These are phyloP conservation scores for Isabelozyma rhagii DNA, from an alignment of 805 yeast species.

Conservation along the genomic window DNA sequence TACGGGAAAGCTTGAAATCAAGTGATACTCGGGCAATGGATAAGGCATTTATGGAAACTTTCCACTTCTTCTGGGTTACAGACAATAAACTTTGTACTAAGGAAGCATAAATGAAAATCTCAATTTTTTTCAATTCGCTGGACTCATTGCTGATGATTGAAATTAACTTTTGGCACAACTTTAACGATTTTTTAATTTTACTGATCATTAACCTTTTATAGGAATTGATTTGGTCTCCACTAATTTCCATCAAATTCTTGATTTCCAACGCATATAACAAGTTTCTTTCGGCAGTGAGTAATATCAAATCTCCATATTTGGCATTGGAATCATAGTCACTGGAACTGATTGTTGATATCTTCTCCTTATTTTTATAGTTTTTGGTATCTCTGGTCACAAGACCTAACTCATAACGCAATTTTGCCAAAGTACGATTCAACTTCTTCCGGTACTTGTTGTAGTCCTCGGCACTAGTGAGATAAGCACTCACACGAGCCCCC, in stretches of 20 bases:
- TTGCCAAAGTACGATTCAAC: slow-evolving; percentile 56
- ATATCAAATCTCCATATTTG: slow-evolving; percentile 54
- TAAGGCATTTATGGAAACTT: slow-evolving; percentile 45
- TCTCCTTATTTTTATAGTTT: slow-evolving; percentile 49
- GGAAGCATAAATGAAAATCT: slow-evolving; percentile 38
- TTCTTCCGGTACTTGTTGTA: slow-evolving; percentile 65
- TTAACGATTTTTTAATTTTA: slow-evolving; percentile 64
- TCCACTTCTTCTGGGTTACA: slow-evolving; percentile 56
- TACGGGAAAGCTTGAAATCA: slow-evolving; percentile 40
- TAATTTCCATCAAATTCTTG: slow-evolving; percentile 51
- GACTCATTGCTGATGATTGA: slow-evolving; percentile 37
- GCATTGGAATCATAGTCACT: slow-evolving; percentile 51
- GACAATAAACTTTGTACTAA: slow-evolving; percentile 51
- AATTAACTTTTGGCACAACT: slow-evolving; percentile 42
- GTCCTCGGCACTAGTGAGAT: slow-evolving; percentile 66
- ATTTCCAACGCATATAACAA: slow-evolving; percentile 66
- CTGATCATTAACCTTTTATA: slow-evolving; percentile 49
- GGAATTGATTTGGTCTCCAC: slow-evolving; percentile 43
- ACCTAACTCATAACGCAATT: slow-evolving; percentile 60
- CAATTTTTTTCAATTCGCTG: slow-evolving; percentile 24
- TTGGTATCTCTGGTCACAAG: slow-evolving; percentile 67
- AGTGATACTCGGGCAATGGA: slow-evolving; percentile 62
- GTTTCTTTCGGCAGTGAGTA: slow-evolving; percentile 76
- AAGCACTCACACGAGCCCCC: slow-evolving; percentile 59
- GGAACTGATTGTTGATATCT: slow-evolving; percentile 42